phyloP scores from a whole-genome alignment of 176 grass and related monocot genomes.

The Rhynchospora pubera region DNA sequence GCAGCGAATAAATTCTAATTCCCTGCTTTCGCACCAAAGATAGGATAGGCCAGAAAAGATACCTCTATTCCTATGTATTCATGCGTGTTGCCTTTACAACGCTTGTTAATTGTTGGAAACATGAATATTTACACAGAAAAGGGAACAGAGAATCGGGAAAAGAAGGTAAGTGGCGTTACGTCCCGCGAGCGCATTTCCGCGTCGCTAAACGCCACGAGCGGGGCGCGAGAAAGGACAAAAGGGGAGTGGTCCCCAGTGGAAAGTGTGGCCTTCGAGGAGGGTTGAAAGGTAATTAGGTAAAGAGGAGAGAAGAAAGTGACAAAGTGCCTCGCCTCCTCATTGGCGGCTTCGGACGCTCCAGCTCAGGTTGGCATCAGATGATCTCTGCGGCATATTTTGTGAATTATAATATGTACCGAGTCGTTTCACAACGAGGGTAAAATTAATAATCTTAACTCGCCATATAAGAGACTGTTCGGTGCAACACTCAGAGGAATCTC shows the following conservation, averaged over 20 bases:
- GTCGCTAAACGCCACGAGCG: conserved; percentile 1
- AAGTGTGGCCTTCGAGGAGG: background rate
- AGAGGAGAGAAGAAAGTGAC: conserved; percentile 5
- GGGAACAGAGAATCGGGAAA: background rate
- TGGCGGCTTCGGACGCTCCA: background rate
- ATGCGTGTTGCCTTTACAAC: background rate
- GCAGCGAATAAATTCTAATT: background rate
- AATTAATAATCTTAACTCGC: background rate
- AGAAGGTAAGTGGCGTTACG: background rate
- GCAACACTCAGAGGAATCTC: background rate
- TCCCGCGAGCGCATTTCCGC: background rate
- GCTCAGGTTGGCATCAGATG: background rate
- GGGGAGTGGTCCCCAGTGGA: background rate
- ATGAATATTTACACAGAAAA: background rate
- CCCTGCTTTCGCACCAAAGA: background rate
- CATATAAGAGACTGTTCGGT: background rate
- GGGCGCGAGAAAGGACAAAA: background rate
- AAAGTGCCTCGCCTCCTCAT: background rate
- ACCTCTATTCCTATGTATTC: background rate
- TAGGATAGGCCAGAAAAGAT: background rate
- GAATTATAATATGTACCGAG: background rate
- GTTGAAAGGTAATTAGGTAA: conserved; percentile 20
- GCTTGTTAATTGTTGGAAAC: background rate
- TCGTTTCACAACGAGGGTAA: background rate
- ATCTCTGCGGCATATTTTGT: background rate